Evolutionary conservation across 768 basidiomycete genomes (phyloP).

Genomic region (Russula vinacea): DNA sequence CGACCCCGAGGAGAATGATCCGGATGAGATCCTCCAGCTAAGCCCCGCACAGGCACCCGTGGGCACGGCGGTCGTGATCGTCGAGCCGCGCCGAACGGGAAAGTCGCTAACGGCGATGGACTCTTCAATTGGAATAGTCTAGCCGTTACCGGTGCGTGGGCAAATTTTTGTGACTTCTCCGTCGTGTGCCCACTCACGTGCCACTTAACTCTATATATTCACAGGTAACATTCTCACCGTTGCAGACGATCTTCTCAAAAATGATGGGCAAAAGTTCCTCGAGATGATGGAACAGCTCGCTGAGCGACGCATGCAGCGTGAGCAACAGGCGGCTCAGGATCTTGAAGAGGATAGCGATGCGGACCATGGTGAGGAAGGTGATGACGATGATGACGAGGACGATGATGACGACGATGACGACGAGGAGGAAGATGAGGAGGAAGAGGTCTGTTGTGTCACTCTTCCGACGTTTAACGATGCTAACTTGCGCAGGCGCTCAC

Average conservation of each 20-base stretch:
- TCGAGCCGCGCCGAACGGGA: constrained; percentile 43
- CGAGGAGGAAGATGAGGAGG: constrained; percentile 52
- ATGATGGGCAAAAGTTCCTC: constrained; percentile 97
- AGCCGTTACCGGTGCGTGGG: constrained; percentile 69
- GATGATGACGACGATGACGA: constrained; percentile 52
- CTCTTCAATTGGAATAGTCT: constrained; percentile 76
- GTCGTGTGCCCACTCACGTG: constrained; percentile 26
- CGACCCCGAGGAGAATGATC: constrained; percentile 63
- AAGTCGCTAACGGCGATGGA: constrained; percentile 55
- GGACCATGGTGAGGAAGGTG: constrained; percentile 49
- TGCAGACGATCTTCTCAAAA: constrained; percentile 96
- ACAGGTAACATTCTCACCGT: constrained; percentile 95
- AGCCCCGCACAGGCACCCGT: constrained; percentile 33
- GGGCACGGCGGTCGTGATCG: constrained; percentile 31
- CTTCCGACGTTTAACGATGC: constrained; percentile 23
- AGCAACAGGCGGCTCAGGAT: constrained; percentile 58
- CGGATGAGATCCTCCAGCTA: constrained; percentile 36
- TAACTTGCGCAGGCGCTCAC: constrained; percentile 61
- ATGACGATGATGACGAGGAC: constrained; percentile 50
- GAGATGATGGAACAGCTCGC: constrained; percentile 99
- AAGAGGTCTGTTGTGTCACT: constrained; percentile 28
- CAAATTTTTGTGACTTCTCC: constrained; percentile 14
- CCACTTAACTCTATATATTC: constrained; percentile 42
- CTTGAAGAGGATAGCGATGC: constrained; percentile 48
- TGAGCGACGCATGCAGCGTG: constrained; percentile 87